Conservation (phyloP, 305 asterid species). For the Stenogyne calaminthoides region DNA sequence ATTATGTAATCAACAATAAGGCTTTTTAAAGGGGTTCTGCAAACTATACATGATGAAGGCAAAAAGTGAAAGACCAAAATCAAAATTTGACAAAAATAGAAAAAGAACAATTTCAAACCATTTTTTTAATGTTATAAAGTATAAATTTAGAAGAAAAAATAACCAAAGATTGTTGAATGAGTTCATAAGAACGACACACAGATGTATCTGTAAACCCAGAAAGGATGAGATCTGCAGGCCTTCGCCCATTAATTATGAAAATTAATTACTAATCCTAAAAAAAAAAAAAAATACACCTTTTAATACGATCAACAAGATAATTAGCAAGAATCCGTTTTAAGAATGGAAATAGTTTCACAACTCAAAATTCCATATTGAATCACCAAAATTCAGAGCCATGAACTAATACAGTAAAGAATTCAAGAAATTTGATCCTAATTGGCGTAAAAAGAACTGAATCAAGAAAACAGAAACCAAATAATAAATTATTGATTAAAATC, state of each 20-base stretch:
- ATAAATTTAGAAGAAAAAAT: not conserved
- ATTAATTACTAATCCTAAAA: not conserved
- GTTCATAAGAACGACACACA: not conserved
- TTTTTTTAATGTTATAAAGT: not conserved
- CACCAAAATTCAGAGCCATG: not conserved
- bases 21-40: not conserved
- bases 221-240: conserved; percentile 39
- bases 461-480: not conserved
- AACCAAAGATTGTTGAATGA: not conserved
- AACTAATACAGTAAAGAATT: not conserved
- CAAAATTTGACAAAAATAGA: not conserved
- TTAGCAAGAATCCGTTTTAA: conserved; percentile 16
- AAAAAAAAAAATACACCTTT: not conserved
- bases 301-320: conserved; percentile 4
- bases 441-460: not conserved
- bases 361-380: not conserved
- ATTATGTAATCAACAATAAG: not conserved
- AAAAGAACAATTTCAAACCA: not conserved
- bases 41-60: conserved; percentile 17
- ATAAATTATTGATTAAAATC: not conserved
- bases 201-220: not conserved
- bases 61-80: conserved; percentile 7
- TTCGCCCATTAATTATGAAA: conserved; percentile 25
- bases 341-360: not conserved
- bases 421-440: conserved; percentile 3